These are phyloP conservation scores for Xylaria sp. DNA, from an alignment of 495 filamentous ascomycete species.

Conservation along the genomic window DNA sequence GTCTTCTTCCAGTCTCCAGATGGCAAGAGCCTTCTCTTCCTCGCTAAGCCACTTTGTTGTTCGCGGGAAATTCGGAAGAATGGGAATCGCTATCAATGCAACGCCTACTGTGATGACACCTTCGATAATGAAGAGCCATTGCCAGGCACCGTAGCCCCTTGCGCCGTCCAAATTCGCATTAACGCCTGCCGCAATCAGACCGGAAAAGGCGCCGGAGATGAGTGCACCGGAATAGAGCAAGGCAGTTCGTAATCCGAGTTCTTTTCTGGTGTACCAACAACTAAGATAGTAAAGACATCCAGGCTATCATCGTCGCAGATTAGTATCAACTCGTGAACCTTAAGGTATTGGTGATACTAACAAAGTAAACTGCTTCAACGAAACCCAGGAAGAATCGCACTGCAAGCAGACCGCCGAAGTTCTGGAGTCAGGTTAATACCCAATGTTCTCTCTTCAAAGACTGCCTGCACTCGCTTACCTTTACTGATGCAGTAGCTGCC, in stretches of 20 bases:
- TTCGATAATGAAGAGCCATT: slow-evolving; percentile 83
- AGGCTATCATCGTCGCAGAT: slow-evolving; percentile 44
- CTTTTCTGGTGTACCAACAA: slow-evolving; percentile 67
- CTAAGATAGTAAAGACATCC: slow-evolving; percentile 62
- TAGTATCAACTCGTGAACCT: neutral
- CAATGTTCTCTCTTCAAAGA: neutral
- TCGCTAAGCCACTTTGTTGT: slow-evolving; percentile 77
- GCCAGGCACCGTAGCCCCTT: slow-evolving; percentile 55
- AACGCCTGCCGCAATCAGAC: slow-evolving; percentile 66
- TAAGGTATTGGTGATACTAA: slow-evolving; percentile 30
- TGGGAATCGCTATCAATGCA: slow-evolving; percentile 58
- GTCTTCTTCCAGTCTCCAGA: slow-evolving; percentile 77
- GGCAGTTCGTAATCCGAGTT: slow-evolving; percentile 63
- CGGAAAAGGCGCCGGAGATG: slow-evolving; percentile 69
- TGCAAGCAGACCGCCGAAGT: slow-evolving; percentile 66
- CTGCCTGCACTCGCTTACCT: slow-evolving; percentile 27
- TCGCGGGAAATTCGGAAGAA: slow-evolving; percentile 81
- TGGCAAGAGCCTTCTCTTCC: slow-evolving; percentile 70
- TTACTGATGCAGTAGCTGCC: slow-evolving; percentile 64
- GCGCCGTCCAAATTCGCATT: slow-evolving; percentile 56
- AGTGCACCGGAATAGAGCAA: slow-evolving; percentile 68
- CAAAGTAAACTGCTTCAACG: slow-evolving; percentile 59
- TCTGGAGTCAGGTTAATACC: slow-evolving; percentile 38
- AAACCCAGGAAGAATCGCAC: slow-evolving; percentile 77
- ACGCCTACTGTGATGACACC: slow-evolving; percentile 62